Evolutionary conservation across 305 asterid genomes (phyloP).

Genomic region (Solanum hybrid): DNA sequence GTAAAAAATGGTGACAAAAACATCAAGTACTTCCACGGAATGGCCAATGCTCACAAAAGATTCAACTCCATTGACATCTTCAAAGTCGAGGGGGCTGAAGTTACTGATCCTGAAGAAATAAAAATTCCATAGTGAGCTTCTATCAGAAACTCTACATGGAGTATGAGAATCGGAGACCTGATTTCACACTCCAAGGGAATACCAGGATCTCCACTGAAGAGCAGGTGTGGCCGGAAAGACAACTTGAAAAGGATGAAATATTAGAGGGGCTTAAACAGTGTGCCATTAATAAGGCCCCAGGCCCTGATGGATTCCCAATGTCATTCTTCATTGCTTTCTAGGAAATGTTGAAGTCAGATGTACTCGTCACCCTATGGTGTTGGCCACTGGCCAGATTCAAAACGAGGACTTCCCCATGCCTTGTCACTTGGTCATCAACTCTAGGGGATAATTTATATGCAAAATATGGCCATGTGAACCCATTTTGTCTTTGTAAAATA

Average conservation of each 20-base stretch:
- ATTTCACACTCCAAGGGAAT: neutral
- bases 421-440: too few species aligned
- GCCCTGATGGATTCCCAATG: neutral
- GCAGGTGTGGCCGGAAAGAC: neutral
- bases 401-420: too few species aligned
- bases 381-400: too few species aligned
- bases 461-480: too few species aligned
- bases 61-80: neutral
- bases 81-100: neutral
- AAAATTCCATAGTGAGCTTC: too few species aligned
- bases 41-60: neutral
- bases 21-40: neutral
- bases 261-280: neutral
- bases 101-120: neutral
- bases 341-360: neutral
- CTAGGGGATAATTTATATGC: too few species aligned
- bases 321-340: neutral
- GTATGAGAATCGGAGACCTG: neutral
- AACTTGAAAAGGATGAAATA: neutral
- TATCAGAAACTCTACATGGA: too few species aligned
- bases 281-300: neutral
- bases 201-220: neutral
- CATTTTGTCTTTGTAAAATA: too few species aligned
- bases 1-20: neutral
- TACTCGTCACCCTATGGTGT: too few species aligned